Percentiles rank a stretch among this genome's conserved stretches.
Evolutionary conservation across 1,284 basidiomycete species (phyloP).

Genomic region (Puccinia hordei): DNA sequence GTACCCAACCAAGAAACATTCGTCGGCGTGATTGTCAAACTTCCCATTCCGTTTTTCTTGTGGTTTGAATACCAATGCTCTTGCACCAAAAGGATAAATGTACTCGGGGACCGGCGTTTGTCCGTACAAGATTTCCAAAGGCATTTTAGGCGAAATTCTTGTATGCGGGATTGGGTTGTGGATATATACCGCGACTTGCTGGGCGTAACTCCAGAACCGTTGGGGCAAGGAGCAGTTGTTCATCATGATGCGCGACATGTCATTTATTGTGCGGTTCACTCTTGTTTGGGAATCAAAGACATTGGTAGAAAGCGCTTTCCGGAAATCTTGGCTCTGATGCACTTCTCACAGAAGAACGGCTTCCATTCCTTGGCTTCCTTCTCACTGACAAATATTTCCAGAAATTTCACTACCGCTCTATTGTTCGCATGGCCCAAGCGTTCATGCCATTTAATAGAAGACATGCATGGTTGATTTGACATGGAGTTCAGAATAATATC

Average conservation of each 20-base stretch:
- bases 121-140: not conserved
- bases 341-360: not conserved
- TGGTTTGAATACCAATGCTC: not conserved
- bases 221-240: not conserved
- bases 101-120: not conserved
- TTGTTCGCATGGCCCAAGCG: not conserved
- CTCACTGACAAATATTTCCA: not conserved
- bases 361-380: not conserved
- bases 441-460: not conserved
- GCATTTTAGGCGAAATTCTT: not conserved
- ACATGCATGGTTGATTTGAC: not conserved
- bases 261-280: slow-evolving; percentile 18
- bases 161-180: slow-evolving; percentile 15
- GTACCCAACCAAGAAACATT: slow-evolving; percentile 8
- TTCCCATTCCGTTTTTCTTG: not conserved
- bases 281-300: not conserved
- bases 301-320: not conserved
- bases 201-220: slow-evolving; percentile 8
- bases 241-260: slow-evolving; percentile 15
- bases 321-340: not conserved
- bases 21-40: not conserved
- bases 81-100: not conserved
- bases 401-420: not conserved
- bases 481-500: not conserved
- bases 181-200: not conserved